Evolutionary conservation across 2,329 filamentous ascomycete genomes (phyloP).

Genomic region (Didymella lethalis): DNA sequence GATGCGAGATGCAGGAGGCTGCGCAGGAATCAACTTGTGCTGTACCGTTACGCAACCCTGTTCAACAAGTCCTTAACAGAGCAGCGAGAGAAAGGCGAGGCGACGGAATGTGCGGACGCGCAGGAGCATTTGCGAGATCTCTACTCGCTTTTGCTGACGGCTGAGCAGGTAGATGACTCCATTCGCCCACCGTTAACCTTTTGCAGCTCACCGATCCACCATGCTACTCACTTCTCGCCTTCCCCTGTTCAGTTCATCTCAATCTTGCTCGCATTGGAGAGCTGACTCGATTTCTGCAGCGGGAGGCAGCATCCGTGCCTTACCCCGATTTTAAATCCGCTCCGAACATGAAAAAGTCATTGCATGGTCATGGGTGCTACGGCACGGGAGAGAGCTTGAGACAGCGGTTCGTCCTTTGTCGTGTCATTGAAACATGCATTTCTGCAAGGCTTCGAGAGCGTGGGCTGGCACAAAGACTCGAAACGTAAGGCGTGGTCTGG

Average conservation of each 20-base stretch:
- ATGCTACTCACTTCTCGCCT: slow-evolving; percentile 11
- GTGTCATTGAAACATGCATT: slow-evolving; percentile 1
- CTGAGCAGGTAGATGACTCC: not conserved
- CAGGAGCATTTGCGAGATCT: slow-evolving; percentile 1
- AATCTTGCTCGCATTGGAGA: not conserved
- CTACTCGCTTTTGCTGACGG: slow-evolving; percentile 6
- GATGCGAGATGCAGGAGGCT: not conserved
- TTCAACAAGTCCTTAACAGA: slow-evolving; percentile 9
- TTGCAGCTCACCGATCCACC: slow-evolving; percentile 1
- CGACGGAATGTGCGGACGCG: slow-evolving; percentile 6
- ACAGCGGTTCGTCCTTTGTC: slow-evolving; percentile 11
- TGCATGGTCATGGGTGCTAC: slow-evolving; percentile 12
- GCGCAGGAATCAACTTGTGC: slow-evolving; percentile 6
- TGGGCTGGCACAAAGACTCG: slow-evolving; percentile 4
- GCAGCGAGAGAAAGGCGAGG: slow-evolving; percentile 10
- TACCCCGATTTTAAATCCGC: not conserved
- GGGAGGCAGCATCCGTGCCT: slow-evolving; percentile 14
- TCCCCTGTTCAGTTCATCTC: slow-evolving; percentile 6
- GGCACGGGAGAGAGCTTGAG: slow-evolving; percentile 13
- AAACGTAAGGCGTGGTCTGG: slow-evolving; percentile 4
- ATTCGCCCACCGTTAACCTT: slow-evolving; percentile 1
- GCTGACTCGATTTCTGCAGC: slow-evolving; percentile 12
- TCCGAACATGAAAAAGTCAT: not conserved
- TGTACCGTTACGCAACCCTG: slow-evolving; percentile 5
- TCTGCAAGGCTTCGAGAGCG: slow-evolving; percentile 2